Evolutionary conservation across 2,329 filamentous ascomycete species (phyloP), one percentile per base, ranked within the genome.

Genomic region (Pseudogymnoascus sp.): DNA sequence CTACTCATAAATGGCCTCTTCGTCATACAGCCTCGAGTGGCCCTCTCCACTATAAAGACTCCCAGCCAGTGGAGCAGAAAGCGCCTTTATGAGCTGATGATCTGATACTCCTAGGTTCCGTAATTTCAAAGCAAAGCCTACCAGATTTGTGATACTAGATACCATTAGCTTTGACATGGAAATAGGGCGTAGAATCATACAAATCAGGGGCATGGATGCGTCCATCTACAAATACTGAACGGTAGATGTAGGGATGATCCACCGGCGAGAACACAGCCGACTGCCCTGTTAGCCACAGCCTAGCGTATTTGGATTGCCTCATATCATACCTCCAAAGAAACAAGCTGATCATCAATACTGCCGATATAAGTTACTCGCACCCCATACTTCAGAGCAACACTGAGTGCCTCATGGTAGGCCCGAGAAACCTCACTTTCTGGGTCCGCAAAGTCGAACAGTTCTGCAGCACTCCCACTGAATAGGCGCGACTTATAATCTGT

Each of bases 341-440:
- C 92, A 2, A 99, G 79, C 73, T 99, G 94, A 73, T 99, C 94
- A 72, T 99, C 94, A 59, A 99, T 95, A 73, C 92, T 97, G 60
- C 93, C 93, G 62, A 96, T 81, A 71, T 92, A 97, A 0, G 91
- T 89, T 57, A 97, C 84, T 39, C 90, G 84, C 12, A 90, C 90
- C 11, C 92, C 91, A 68, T 90, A 88, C 14, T 86, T 81, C 6
- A 99, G 77, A 1, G 88, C 87, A 8, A 83, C 82, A 68, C 88
- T 85, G 2, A 97, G 76, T 0, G 91, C 85, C 28, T 85, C 79
- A 67, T 90, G 85, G 66, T 97, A 95, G 66, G 89, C 84, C 68
- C 88, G 87, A 0, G 91, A 93, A 11, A 97, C 89, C 60, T 85
- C 81, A 70, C 91, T 96, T 61, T 88, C 83, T 0, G 89, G 85